These are phyloP conservation scores for Rhazya stricta DNA, from an alignment of 257 asterid genomes.

Conservation along the genomic window DNA sequence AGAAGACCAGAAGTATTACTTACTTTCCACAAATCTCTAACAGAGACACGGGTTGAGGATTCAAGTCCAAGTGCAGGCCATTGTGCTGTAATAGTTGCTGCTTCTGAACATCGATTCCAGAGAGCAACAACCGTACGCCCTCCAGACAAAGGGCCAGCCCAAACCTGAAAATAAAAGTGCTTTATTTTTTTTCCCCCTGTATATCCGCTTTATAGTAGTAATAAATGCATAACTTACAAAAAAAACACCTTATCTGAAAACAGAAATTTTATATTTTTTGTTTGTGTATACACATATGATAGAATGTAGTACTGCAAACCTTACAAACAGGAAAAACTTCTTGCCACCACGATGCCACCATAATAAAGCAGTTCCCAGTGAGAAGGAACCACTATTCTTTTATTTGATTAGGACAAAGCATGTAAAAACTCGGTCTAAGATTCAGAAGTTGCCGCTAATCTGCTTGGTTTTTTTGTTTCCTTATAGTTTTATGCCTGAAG, in stretches of 20 bases:
- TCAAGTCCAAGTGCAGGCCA: constrained; percentile 78
- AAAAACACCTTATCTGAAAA: not conserved
- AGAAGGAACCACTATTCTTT: not conserved
- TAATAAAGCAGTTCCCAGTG: not conserved
- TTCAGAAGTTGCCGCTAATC: not conserved
- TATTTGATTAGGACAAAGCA: not conserved
- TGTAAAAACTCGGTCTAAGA: not conserved
- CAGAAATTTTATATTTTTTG: too few species aligned
- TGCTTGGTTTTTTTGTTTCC: not conserved
- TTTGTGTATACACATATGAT: too few species aligned
- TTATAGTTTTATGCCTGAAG: not conserved
- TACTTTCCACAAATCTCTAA: constrained; percentile 91
- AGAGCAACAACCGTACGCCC: constrained; percentile 65
- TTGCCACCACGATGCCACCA: not conserved
- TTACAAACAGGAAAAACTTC: too few species aligned
- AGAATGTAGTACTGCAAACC: too few species aligned
- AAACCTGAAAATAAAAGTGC: constrained; percentile 44
- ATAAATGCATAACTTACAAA: not conserved
- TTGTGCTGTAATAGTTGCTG: constrained; percentile 48
- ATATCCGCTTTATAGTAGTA: not conserved
- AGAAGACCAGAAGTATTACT: constrained; percentile 8
- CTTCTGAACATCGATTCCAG: constrained; percentile 76
- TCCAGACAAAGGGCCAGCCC: constrained; percentile 95
- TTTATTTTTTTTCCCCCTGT: not conserved
- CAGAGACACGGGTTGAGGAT: constrained; percentile 58